Percentiles rank a stretch among this genome's conserved stretches.
Evolutionary conservation across 2,329 filamentous ascomycete species (phyloP).

Genomic region (Ilyonectria destructans): DNA sequence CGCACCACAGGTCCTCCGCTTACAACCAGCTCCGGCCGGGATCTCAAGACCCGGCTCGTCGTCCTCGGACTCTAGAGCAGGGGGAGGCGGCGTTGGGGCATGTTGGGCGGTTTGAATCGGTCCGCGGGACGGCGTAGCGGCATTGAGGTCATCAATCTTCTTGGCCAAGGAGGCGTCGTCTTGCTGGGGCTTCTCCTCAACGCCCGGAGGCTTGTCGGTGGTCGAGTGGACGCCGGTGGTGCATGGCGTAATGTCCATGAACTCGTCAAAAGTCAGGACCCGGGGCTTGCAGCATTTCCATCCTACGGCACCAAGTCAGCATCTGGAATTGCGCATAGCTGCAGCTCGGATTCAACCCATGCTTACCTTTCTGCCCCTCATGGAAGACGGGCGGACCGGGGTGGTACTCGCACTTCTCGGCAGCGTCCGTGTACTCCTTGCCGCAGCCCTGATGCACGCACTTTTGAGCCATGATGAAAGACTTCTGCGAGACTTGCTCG

Average conservation of each 20-base stretch:
- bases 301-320: slow-evolving; percentile 67
- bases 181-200: slow-evolving; percentile 71
- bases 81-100: slow-evolving; percentile 69
- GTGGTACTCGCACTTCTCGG: slow-evolving; percentile 92
- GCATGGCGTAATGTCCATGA: slow-evolving; percentile 92
- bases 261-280: slow-evolving; percentile 98
- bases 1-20: slow-evolving; percentile 81
- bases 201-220: slow-evolving; percentile 78
- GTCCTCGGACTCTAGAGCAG: slow-evolving; percentile 85
- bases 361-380: slow-evolving; percentile 95
- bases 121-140: slow-evolving; percentile 60
- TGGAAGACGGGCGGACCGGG: slow-evolving; percentile 96
- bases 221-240: slow-evolving; percentile 94
- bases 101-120: slow-evolving; percentile 62
- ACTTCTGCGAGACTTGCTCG: slow-evolving; percentile 15
- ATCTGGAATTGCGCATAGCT: background rate
- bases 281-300: slow-evolving; percentile 99
- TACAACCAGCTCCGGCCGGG: slow-evolving; percentile 82
- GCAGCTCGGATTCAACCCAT: background rate
- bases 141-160: slow-evolving; percentile 70
- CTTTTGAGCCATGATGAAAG: slow-evolving; percentile 78
- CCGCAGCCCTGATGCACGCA: slow-evolving; percentile 98
- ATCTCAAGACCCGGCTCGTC: slow-evolving; percentile 86
- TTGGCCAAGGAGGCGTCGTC: slow-evolving; percentile 60
- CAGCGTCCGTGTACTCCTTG: slow-evolving; percentile 86